Conservation (phyloP, 179 eudicot species). For the Nepenthes alata region DNA sequence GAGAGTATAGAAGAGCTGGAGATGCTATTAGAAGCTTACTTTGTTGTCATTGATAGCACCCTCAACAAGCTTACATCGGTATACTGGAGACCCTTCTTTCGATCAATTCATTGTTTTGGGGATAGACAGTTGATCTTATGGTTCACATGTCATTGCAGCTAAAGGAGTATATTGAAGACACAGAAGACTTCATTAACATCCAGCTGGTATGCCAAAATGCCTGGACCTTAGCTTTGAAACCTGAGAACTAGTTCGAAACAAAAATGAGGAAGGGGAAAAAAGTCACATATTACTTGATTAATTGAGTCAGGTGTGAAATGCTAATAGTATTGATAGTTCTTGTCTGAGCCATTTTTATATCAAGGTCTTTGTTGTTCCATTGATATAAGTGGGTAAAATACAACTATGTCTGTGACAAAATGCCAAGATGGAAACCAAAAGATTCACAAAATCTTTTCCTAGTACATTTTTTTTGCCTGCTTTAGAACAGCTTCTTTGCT, state of each 20-base stretch:
- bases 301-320: no score
- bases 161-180: conserved; percentile 90
- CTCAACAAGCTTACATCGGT: conserved; percentile 93
- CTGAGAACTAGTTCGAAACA: neutral
- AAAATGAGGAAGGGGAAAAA: neutral
- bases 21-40: conserved; percentile 95
- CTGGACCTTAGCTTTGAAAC: neutral
- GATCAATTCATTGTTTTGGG: neutral
- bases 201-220: conserved; percentile 51
- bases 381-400: no score
- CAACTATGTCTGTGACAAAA: no score
- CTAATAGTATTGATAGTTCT: no score
- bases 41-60: conserved; percentile 89
- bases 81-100: conserved; percentile 7
- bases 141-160: conserved; percentile 33
- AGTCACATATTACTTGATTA: no score
- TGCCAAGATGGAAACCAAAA: no score
- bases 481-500: no score
- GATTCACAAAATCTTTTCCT: no score
- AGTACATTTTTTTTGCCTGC: no score
- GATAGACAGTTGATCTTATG: neutral
- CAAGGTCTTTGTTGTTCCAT: no score
- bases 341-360: no score
- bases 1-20: conserved; percentile 87
- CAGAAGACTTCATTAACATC: conserved; percentile 83